Evolutionary conservation across 2,329 filamentous ascomycete species (phyloP), one percentile per base, ranked within the genome.

Genomic region (Penicillium digitatum): DNA sequence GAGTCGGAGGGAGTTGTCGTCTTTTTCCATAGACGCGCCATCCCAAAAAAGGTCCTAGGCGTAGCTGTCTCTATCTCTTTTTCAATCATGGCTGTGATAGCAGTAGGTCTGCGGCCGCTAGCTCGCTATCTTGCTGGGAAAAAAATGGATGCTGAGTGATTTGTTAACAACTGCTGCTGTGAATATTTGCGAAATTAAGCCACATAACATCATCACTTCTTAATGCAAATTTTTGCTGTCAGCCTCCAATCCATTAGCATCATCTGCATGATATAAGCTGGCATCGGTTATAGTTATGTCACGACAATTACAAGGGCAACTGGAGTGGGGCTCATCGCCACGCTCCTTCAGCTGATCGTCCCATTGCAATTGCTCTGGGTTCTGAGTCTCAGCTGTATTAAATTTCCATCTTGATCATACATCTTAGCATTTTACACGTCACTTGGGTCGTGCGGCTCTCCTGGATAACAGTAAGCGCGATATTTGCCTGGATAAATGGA

Each of bases 281-380:
- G 63, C 14, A 62, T 66, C 24, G 63, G 63, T 16, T 66, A 57
- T 52, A 60, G 52, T n/a, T 63, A 66, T 51, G 52, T 60, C 22
- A 18, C 18, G 6, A 9, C 48, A 6, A 64, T 66, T 39, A 48
- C 53, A 1, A 32, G 20, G 5, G 22, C 8, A n/a, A 63, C 62
- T 48, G 64, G 64, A 5, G 16, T 32, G 8, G 54, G 43, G 22
- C 64, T 63, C 7, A 58, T 66, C 20, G 62, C 56, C 16, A 64
- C 60, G 32, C 53, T 66, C n/a, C 42, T 58, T 16, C 35, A 65
- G 24, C 35, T 65, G 35, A 58, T 65, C 37, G 55, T 67, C 45
- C 60, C 64, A 5, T 52, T 65, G 22, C 62, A 67, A 44, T 59
- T 66, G 31, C 48, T 64, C 3, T 67, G 71, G 56, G 67, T 63